These are phyloP conservation scores for Alternaria triticimaculans DNA, from an alignment of 2,329 filamentous ascomycete genomes.

Conservation along the genomic window DNA sequence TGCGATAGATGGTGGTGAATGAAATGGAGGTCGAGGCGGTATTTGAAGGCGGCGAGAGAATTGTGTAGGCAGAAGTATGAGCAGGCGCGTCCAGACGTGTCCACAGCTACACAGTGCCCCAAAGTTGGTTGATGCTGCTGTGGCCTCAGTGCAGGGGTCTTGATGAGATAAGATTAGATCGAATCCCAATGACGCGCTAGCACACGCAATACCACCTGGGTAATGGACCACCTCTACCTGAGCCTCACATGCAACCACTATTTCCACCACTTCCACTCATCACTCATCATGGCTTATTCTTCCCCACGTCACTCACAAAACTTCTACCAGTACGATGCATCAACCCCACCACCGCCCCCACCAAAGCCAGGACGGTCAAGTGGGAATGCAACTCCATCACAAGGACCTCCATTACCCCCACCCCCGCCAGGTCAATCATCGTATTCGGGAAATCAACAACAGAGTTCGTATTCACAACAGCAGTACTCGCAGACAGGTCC, in stretches of 20 bases:
- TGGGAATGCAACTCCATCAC: slow-evolving; percentile 50
- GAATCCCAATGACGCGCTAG: slow-evolving; percentile 6
- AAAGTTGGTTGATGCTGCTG: slow-evolving; percentile 26
- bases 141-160: slow-evolving; percentile 44
- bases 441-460: slow-evolving; percentile 26
- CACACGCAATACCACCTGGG: not conserved
- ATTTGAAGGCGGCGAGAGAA: slow-evolving; percentile 1
- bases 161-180: slow-evolving; percentile 45
- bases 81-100: slow-evolving; percentile 23
- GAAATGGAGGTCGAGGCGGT: not conserved
- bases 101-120: slow-evolving; percentile 31
- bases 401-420: slow-evolving; percentile 55
- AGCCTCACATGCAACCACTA: slow-evolving; percentile 5
- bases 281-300: slow-evolving; percentile 44
- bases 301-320: slow-evolving; percentile 48
- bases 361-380: slow-evolving; percentile 52
- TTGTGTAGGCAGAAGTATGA: slow-evolving; percentile 16
- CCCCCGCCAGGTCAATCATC: slow-evolving; percentile 49
- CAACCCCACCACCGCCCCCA: slow-evolving; percentile 57
- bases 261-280: not conserved
- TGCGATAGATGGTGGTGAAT: not conserved
- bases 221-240: too few relatives aligned
- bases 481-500: slow-evolving; percentile 23
- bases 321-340: slow-evolving; percentile 51
- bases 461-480: slow-evolving; percentile 25